phyloP scores from a whole-genome alignment of 208 protist species.

The Porcisia hertigi region DNA sequence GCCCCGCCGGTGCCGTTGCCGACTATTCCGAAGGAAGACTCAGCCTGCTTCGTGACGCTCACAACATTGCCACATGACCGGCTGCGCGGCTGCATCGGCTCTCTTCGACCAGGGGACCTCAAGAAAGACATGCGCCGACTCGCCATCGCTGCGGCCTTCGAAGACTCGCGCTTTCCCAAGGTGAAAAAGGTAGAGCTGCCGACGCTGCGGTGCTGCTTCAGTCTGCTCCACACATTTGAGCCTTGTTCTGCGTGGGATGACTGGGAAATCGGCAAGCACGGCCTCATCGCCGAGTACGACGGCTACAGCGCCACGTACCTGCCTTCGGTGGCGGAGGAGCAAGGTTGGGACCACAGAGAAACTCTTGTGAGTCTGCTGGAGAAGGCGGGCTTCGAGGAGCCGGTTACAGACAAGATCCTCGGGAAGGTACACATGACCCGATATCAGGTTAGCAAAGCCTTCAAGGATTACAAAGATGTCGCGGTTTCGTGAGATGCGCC shows the following conservation, averaged over 20 bases:
- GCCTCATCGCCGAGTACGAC: conserved; percentile 67
- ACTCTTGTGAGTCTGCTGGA: conserved; percentile 61
- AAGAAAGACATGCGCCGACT: conserved; percentile 72
- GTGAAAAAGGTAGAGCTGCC: conserved; percentile 66
- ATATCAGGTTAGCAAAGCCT: conserved; percentile 74
- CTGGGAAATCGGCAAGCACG: conserved; percentile 84
- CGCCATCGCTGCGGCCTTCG: conserved; percentile 65
- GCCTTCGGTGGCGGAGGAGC: conserved; percentile 73
- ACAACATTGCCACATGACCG: conserved; percentile 51
- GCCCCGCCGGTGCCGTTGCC: conserved; percentile 37
- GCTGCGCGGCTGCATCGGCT: conserved; percentile 88
- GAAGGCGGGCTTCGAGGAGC: conserved; percentile 74
- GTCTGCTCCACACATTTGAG: conserved; percentile 86
- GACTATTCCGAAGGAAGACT: conserved; percentile 60
- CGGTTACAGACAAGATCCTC: conserved; percentile 56
- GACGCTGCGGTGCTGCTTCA: conserved; percentile 72
- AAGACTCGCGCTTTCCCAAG: conserved; percentile 78
- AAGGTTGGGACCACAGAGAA: conserved; percentile 74
- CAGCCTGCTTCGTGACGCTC: conserved; percentile 81
- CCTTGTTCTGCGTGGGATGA: conserved; percentile 68
- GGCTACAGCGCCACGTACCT: conserved; percentile 78
- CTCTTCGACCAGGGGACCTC: conserved; percentile 60
- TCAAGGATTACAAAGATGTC: conserved; percentile 43
- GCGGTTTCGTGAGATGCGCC: background rate
- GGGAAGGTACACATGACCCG: conserved; percentile 52